Percentiles rank a stretch among this genome's conserved stretches.
These are phyloP conservation scores for Scheffersomyces insectosa DNA, from an alignment of 1,139 yeast genomes.

Conservation along the genomic window DNA sequence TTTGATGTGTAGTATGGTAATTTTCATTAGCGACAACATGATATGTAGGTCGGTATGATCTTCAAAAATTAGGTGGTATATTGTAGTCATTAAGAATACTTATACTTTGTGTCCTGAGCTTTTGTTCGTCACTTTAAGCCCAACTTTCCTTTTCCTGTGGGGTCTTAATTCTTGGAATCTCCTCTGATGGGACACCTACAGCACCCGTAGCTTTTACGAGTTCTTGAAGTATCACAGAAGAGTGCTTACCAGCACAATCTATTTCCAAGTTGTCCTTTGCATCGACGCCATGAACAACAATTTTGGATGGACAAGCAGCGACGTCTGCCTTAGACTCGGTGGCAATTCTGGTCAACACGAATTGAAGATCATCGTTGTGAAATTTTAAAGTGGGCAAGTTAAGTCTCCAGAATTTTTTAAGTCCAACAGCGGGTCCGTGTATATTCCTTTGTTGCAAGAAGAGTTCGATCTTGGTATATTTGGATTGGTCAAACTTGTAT, in stretches of 20 bases:
- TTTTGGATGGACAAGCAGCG: constrained; percentile 48
- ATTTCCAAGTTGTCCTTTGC: constrained; percentile 23
- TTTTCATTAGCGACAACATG: too few species aligned
- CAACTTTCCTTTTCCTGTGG: background rate
- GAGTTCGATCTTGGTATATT: constrained; percentile 29
- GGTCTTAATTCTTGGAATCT: constrained; percentile 22
- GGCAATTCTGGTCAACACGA: constrained; percentile 58
- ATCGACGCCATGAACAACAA: constrained; percentile 28
- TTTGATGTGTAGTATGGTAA: too few species aligned
- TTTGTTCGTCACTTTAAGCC: background rate
- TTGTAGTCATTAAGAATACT: too few species aligned
- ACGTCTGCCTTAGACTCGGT: constrained; percentile 42
- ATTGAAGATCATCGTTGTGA: constrained; percentile 71
- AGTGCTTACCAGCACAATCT: constrained; percentile 31
- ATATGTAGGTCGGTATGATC: too few species aligned
- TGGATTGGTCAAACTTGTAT: constrained; percentile 28
- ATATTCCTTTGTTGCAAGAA: constrained; percentile 27
- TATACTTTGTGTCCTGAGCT: too few species aligned
- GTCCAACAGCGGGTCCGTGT: constrained; percentile 36
- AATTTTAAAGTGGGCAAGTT: constrained; percentile 77
- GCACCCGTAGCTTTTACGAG: constrained; percentile 37
- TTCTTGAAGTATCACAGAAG: constrained; percentile 27
- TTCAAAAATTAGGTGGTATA: too few species aligned
- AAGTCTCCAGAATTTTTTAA: constrained; percentile 64
- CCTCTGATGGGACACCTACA: constrained; percentile 23